Percentiles rank a stretch among this genome's conserved stretches.
Evolutionary conservation across 2,329 filamentous ascomycete genomes (phyloP).

Genomic region (Akanthomyces dipterigenus): DNA sequence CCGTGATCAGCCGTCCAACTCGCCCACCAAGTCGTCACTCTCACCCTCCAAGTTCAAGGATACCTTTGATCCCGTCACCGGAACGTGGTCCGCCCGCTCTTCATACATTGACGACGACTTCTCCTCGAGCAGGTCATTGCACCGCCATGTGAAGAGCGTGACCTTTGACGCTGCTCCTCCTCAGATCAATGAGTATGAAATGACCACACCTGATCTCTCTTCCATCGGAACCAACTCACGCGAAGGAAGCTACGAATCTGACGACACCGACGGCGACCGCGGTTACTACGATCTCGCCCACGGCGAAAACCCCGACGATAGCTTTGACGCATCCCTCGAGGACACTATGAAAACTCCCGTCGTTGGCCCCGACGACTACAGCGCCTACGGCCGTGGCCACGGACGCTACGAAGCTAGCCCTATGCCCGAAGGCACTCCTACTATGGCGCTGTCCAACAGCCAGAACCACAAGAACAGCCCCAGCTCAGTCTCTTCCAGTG

Average conservation of each 20-base stretch:
- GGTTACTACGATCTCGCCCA: slow-evolving; percentile 52
- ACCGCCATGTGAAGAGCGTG: slow-evolving; percentile 90
- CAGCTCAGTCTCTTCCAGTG: slow-evolving; percentile 70
- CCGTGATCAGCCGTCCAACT: slow-evolving; percentile 52
- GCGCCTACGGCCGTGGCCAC: slow-evolving; percentile 27
- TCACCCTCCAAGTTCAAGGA: slow-evolving; percentile 60
- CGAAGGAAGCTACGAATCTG: slow-evolving; percentile 87
- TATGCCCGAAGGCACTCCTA: slow-evolving; percentile 47
- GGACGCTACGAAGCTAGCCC: slow-evolving; percentile 60
- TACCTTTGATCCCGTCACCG: slow-evolving; percentile 62
- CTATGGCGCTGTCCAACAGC: slow-evolving; percentile 37
- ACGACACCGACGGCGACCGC: slow-evolving; percentile 65
- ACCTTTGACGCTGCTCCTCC: slow-evolving; percentile 93
- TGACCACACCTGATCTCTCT: slow-evolving; percentile 94
- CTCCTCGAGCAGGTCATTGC: slow-evolving; percentile 59
- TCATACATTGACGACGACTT: slow-evolving; percentile 51
- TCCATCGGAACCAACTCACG: slow-evolving; percentile 84
- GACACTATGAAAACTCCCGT: slow-evolving; percentile 97
- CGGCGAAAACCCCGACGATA: slow-evolving; percentile 58
- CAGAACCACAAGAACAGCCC: slow-evolving; percentile 52
- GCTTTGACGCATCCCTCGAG: slow-evolving; percentile 91
- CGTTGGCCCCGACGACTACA: slow-evolving; percentile 95
- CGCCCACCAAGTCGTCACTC: slow-evolving; percentile 85
- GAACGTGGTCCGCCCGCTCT: slow-evolving; percentile 62
- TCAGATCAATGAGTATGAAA: slow-evolving; percentile 95